Evolutionary conservation across 257 asterid species (phyloP), one percentile per base, ranked within the genome.

Genomic region (Jaltomata sinuosa): DNA sequence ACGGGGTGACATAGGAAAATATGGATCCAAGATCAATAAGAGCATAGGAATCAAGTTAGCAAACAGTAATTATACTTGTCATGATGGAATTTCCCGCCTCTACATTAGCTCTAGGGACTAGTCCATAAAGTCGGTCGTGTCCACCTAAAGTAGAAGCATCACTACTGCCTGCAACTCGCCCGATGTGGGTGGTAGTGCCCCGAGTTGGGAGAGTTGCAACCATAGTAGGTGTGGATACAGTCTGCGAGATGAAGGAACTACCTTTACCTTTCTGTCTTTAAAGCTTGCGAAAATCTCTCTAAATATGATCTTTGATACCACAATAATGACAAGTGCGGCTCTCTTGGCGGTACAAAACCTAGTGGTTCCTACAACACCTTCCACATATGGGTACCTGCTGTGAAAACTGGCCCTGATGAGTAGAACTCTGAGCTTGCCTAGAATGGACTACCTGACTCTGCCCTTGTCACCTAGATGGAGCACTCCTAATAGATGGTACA

Each of bases 161-260:
- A 52, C 59, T 6, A 16, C 8, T 6, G 2, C 59, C 1, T 16
- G 9, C 1, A 15, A 18, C 59, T 52, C n/a, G 3, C 9, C n/a
- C 22, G 1, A 6, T 2, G 22, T 52, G 59, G 59, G 59, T 18
- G 16, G 59, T 52, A 4, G 59, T 52, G 57, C 57, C n/a, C 1
- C n/a, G n/a, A 18, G n/a, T 8, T 18, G 3, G 22, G 22, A 22
- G 59, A 18, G 8, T 8, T 52, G 6, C 1, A 18, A 0, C 2
- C 9, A 1, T 52, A 52, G 22, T 16, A 52, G 22, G 0, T 52
- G n/a, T 18, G 3, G 22, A 18, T 18, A 7, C 2, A 1, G 0
- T 0, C 0, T 52, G 57, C 0, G 16, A 8, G 1, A 50, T 8
- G 0, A 8, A 6, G 5, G 9, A 6, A 52, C 22, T 1, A 18